A percentile compares a stretch with the other conserved stretches of the same genome.
Evolutionary conservation across 257 asterid species (phyloP).

Genomic region (Ballota nigra): DNA sequence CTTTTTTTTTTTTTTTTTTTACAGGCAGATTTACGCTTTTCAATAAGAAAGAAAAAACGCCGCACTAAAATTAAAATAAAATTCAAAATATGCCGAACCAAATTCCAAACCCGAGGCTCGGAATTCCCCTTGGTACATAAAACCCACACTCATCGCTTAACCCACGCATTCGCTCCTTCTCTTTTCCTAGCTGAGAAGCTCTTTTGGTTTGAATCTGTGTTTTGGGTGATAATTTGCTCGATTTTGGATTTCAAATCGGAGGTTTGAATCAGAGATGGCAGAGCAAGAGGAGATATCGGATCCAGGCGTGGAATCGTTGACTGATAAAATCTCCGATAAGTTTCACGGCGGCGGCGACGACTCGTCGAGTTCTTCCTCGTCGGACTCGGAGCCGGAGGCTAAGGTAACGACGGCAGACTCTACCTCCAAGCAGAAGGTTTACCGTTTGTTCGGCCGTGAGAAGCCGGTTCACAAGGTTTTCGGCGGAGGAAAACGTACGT

Average conservation of each 20-base stretch:
- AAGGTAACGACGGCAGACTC: constrained; percentile 40
- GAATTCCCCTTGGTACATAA: constrained; percentile 30
- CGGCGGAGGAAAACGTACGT: constrained; percentile 89
- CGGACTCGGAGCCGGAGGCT: constrained; percentile 57
- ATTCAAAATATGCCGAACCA: constrained; percentile 24
- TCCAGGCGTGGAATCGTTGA: constrained; percentile 58
- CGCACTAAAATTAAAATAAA: constrained; percentile 6
- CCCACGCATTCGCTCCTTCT: background rate
- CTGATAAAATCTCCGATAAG: constrained; percentile 61
- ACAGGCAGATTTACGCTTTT: background rate
- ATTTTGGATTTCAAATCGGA: constrained; percentile 12
- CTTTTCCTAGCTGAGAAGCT: constrained; percentile 24
- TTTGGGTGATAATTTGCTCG: background rate
- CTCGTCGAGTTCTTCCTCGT: constrained; percentile 39
- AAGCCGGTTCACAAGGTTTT: constrained; percentile 76
- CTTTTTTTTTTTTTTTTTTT: too few species aligned
- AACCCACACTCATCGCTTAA: background rate
- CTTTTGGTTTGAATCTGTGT: too few species aligned
- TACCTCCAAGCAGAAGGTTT: constrained; percentile 46
- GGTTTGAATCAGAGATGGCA: constrained; percentile 47
- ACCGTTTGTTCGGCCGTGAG: constrained; percentile 61
- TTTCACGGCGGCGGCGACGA: constrained; percentile 44
- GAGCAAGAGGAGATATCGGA: constrained; percentile 73
- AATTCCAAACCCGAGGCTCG: constrained; percentile 45
- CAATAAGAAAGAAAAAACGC: background rate